A percentile compares a stretch with the other conserved stretches of the same genome.
Conservation (phyloP, 164 flowering plant genomes). For the Magnolia officinalis region DNA sequence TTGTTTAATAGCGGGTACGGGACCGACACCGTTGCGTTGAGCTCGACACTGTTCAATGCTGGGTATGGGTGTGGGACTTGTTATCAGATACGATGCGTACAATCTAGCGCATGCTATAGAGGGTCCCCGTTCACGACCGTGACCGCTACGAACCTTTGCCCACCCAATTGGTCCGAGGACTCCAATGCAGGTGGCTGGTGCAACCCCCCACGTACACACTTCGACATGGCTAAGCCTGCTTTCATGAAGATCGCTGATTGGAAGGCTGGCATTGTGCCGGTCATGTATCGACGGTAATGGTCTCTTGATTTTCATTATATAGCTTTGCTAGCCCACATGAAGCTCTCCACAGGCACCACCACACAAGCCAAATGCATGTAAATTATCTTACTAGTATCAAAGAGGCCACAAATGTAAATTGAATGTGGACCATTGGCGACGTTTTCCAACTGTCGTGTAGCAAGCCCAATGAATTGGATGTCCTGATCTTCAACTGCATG, state of each 20-base stretch:
- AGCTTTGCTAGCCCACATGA: background rate
- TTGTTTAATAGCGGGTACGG: constrained; percentile 65
- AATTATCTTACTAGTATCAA: too few relatives aligned
- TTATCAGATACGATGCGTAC: constrained; percentile 57
- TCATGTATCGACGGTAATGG: constrained; percentile 62
- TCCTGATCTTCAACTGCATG: too few relatives aligned
- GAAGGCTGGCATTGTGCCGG: constrained; percentile 47
- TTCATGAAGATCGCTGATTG: constrained; percentile 56
- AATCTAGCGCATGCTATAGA: constrained; percentile 36
- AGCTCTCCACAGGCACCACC: too few relatives aligned
- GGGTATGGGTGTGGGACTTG: constrained; percentile 84
- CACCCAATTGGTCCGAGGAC: constrained; percentile 71
- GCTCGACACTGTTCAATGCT: constrained; percentile 65
- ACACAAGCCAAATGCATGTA: too few relatives aligned
- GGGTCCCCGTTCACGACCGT: constrained; percentile 43
- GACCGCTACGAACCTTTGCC: constrained; percentile 88
- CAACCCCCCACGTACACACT: constrained; percentile 83
- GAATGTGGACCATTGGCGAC: too few relatives aligned
- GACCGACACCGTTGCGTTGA: constrained; percentile 71
- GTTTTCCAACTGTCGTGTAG: too few relatives aligned
- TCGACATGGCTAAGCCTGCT: constrained; percentile 90
- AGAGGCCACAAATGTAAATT: too few relatives aligned
- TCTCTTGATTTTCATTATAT: background rate
- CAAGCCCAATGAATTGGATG: too few relatives aligned
- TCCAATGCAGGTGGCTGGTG: constrained; percentile 89